phyloP scores from a whole-genome alignment of 2,329 filamentous ascomycete species.

The Didymella lethalis region DNA sequence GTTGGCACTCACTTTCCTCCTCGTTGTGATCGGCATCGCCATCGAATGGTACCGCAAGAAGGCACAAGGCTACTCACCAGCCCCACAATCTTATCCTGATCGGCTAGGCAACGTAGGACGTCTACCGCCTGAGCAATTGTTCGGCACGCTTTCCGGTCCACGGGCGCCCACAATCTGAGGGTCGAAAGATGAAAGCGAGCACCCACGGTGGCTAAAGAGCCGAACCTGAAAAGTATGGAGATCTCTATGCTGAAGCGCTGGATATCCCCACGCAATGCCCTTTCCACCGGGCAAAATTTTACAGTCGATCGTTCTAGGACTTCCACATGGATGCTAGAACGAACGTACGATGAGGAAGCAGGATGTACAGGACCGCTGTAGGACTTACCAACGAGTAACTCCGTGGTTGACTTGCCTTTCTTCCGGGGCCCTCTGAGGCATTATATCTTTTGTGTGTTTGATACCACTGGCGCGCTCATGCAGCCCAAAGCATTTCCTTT shows the following conservation, averaged over 20 bases:
- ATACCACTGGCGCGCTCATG: conserved; percentile 25
- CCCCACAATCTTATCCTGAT: conserved; percentile 65
- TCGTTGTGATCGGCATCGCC: conserved; percentile 77
- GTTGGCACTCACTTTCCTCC: conserved; percentile 76
- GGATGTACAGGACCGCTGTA: conserved; percentile 7
- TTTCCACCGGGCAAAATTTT: neutral
- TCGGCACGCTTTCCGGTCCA: conserved; percentile 46
- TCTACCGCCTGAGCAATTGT: conserved; percentile 58
- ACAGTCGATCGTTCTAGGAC: neutral
- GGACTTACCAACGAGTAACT: neutral
- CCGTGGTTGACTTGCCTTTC: conserved; percentile 6
- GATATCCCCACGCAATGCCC: neutral
- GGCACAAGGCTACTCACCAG: conserved; percentile 81
- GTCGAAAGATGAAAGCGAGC: neutral
- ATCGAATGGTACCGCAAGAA: conserved; percentile 79
- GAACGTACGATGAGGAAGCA: neutral
- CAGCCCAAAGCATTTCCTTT: conserved; percentile 24
- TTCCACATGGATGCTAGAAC: neutral
- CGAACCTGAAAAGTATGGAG: neutral
- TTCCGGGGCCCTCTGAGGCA: conserved; percentile 7
- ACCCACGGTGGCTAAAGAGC: neutral
- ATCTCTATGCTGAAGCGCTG: neutral
- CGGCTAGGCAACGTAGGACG: conserved; percentile 58
- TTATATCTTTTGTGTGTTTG: conserved; percentile 22
- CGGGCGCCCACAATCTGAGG: conserved; percentile 44